Conservation (phyloP, 257 asterid genomes). For the Solanum chaucha region DNA sequence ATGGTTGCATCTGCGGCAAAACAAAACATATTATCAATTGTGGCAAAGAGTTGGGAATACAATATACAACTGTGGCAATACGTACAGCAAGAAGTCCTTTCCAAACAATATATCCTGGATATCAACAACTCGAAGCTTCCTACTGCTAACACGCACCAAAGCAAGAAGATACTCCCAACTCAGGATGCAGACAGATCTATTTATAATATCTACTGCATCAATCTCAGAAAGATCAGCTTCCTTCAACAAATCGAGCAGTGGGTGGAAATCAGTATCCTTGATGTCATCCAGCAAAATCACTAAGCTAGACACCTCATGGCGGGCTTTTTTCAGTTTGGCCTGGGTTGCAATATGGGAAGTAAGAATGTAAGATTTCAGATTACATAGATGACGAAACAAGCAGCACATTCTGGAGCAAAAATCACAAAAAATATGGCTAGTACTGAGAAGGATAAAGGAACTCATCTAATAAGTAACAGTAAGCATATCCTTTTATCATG, state of each 20-base stretch:
- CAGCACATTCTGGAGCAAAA: background rate
- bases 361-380: background rate
- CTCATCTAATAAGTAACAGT: background rate
- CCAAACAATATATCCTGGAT: conserved; percentile 69
- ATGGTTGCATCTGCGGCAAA: background rate
- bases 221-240: conserved; percentile 67
- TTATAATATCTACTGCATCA: conserved; percentile 76
- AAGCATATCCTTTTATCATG: background rate
- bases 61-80: conserved; percentile 3
- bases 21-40: background rate
- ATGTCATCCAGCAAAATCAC: conserved; percentile 53
- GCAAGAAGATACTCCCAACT: conserved; percentile 47
- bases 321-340: conserved; percentile 70
- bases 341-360: conserved; percentile 20
- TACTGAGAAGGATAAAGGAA: background rate
- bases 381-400: background rate
- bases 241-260: conserved; percentile 53
- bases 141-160: conserved; percentile 53
- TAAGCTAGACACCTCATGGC: conserved; percentile 36
- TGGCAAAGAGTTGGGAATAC: background rate
- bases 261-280: conserved; percentile 56
- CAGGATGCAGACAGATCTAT: conserved; percentile 53
- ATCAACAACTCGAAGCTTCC: conserved; percentile 81
- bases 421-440: background rate
- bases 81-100: conserved; percentile 76